Percentiles rank a stretch among this genome's conserved stretches.
These are phyloP conservation scores for Eutypella sp. DNA, from an alignment of 2,329 filamentous ascomycete species.

Conservation along the genomic window DNA sequence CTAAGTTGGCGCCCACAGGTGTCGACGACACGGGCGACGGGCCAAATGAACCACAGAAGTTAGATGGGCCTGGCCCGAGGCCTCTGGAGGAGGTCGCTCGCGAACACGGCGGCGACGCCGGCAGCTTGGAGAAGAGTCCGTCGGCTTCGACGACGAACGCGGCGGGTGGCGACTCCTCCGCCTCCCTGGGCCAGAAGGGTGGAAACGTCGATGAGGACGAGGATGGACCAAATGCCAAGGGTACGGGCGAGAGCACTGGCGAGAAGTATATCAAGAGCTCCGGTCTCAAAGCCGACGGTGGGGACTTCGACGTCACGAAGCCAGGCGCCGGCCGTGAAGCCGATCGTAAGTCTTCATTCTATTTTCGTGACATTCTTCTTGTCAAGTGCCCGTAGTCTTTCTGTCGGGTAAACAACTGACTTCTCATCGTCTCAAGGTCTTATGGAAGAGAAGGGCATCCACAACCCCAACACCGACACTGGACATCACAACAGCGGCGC, in stretches of 20 bases:
- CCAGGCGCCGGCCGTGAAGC: slow-evolving; percentile 63
- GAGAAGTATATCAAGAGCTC: slow-evolving; percentile 53
- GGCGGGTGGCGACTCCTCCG: slow-evolving; percentile 16
- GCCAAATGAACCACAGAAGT: slow-evolving; percentile 28
- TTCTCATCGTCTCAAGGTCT: slow-evolving; percentile 37
- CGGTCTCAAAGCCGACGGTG: slow-evolving; percentile 59
- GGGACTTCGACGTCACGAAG: slow-evolving; percentile 60
- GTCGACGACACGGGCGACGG: slow-evolving; percentile 30
- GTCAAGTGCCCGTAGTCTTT: background rate
- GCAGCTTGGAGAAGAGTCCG: slow-evolving; percentile 5
- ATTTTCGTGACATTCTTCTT: background rate
- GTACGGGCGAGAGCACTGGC: slow-evolving; percentile 43
- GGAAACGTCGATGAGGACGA: slow-evolving; percentile 15
- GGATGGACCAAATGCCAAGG: slow-evolving; percentile 25
- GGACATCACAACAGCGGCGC: slow-evolving; percentile 17
- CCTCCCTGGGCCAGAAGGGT: no score
- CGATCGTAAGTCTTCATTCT: slow-evolving; percentile 46
- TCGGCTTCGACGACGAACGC: background rate
- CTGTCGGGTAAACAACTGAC: slow-evolving; percentile 4
- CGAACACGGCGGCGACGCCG: slow-evolving; percentile 25
- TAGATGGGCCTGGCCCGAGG: slow-evolving; percentile 39
- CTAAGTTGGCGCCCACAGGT: slow-evolving; percentile 30
- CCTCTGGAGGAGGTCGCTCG: slow-evolving; percentile 31
- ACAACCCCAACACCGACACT: slow-evolving; percentile 17
- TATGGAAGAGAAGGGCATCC: slow-evolving; percentile 47